Conservation (phyloP, 2,329 filamentous ascomycete species). For the Sporothrix brunneoviolacea region DNA sequence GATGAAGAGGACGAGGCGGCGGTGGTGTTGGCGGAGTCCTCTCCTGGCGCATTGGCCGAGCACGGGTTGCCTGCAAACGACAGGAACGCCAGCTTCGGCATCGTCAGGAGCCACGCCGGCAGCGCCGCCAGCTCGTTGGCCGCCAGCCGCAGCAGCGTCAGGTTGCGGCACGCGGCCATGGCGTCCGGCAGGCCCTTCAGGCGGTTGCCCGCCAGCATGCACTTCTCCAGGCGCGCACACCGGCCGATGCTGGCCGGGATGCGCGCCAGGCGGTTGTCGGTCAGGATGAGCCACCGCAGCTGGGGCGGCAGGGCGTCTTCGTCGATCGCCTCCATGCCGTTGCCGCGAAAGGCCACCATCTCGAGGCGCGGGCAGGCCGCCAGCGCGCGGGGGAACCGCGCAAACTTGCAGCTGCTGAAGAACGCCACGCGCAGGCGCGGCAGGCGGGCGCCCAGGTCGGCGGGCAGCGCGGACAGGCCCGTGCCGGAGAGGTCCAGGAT, state of each 20-base stretch:
- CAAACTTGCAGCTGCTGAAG: constrained; percentile 40
- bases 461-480: constrained; percentile 33
- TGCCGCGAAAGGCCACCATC: constrained; percentile 43
- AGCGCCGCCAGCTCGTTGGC: constrained; percentile 34
- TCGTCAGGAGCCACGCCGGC: constrained; percentile 36
- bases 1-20: constrained; percentile 11
- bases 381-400: constrained; percentile 34
- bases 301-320: constrained; percentile 34
- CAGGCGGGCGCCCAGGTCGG: constrained; percentile 30
- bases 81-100: constrained; percentile 40
- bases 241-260: constrained; percentile 37
- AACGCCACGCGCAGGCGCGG: constrained; percentile 40
- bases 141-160: constrained; percentile 38
- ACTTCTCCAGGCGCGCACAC: constrained; percentile 39
- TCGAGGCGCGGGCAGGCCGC: constrained; percentile 38
- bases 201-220: constrained; percentile 43
- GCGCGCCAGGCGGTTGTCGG: constrained; percentile 34
- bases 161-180: constrained; percentile 37
- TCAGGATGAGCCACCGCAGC: constrained; percentile 43
- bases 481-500: constrained; percentile 44
- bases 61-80: constrained; percentile 44
- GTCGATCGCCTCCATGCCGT: constrained; percentile 36
- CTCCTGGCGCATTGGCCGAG: constrained; percentile 18
- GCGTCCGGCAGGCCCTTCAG: constrained; percentile 32
- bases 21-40: constrained; percentile 6